Percentiles rank a stretch among this genome's conserved stretches.
phyloP scores from a whole-genome alignment of 2,329 filamentous ascomycete genomes.

The Podosphaera fusca region DNA sequence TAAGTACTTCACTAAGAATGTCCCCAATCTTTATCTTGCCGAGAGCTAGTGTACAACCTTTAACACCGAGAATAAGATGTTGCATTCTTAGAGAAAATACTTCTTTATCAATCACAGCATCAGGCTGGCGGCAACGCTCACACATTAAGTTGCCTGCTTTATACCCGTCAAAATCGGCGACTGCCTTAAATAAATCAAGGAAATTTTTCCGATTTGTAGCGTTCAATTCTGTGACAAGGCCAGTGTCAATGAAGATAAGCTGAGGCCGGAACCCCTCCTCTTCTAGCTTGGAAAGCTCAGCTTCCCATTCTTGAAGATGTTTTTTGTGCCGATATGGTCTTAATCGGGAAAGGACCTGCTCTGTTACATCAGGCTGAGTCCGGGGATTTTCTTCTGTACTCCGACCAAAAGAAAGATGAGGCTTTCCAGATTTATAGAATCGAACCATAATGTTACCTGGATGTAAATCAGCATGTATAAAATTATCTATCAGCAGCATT shows the following conservation, averaged over 20 bases:
- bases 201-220: conserved; percentile 72
- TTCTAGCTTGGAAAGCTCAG: conserved; percentile 55
- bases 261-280: conserved; percentile 78
- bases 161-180: conserved; percentile 93
- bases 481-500: conserved; percentile 94
- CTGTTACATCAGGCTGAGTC: conserved; percentile 52
- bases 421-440: conserved; percentile 66
- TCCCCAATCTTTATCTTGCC: conserved; percentile 94
- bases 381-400: conserved; percentile 18
- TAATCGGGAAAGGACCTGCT: conserved; percentile 61
- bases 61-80: conserved; percentile 76
- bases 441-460: conserved; percentile 99
- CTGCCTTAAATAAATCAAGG: conserved; percentile 79
- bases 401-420: conserved; percentile 33
- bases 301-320: conserved; percentile 46
- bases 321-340: conserved; percentile 42
- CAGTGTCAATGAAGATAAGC: conserved; percentile 91
- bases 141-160: conserved; percentile 91
- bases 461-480: conserved; percentile 87
- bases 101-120: conserved; percentile 69
- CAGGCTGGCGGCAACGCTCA: conserved; percentile 76
- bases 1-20: conserved; percentile 69
- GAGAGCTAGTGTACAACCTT: conserved; percentile 71
- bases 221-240: conserved; percentile 84
- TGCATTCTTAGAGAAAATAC: conserved; percentile 94